Evolutionary conservation across 108 stramenopile species (phyloP).

Genomic region (Nitzschia putrida): DNA sequence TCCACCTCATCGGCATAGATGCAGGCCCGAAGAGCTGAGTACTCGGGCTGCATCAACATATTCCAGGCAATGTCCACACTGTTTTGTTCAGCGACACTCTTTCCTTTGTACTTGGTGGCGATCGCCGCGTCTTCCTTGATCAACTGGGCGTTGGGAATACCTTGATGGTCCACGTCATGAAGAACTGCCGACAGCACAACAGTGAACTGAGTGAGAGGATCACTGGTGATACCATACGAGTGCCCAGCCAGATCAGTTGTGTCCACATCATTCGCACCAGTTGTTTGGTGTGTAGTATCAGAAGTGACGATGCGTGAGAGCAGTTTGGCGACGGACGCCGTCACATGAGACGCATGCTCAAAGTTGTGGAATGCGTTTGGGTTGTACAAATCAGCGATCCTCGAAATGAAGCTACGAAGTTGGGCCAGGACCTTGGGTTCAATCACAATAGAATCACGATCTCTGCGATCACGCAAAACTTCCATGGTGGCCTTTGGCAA

Average conservation of each 20-base stretch:
- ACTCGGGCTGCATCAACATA: slow-evolving; percentile 26
- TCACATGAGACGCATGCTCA: slow-evolving; percentile 49
- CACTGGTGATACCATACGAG: slow-evolving; percentile 17
- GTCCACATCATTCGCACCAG: background rate
- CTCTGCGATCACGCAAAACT: background rate
- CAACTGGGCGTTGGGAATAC: slow-evolving; percentile 27
- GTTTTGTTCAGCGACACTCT: slow-evolving; percentile 49
- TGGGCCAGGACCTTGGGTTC: slow-evolving; percentile 19
- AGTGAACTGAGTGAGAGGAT: slow-evolving; percentile 49
- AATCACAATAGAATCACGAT: background rate
- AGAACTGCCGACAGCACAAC: slow-evolving; percentile 54
- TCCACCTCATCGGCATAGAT: slow-evolving; percentile 37
- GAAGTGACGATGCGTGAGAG: slow-evolving; percentile 39
- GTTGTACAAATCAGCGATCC: slow-evolving; percentile 32
- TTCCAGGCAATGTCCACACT: slow-evolving; percentile 50
- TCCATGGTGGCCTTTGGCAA: background rate
- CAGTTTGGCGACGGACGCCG: slow-evolving; percentile 31
- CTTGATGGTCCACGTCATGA: slow-evolving; percentile 52
- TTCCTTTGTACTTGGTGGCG: slow-evolving; percentile 53
- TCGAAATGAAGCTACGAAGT: slow-evolving; percentile 32
- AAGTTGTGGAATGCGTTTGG: slow-evolving; percentile 46
- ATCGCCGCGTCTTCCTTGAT: slow-evolving; percentile 24
- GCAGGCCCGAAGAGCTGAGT: slow-evolving; percentile 22
- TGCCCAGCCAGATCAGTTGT: slow-evolving; percentile 18
- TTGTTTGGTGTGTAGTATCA: background rate